phyloP scores from a whole-genome alignment of 2,329 filamentous ascomycete genomes.

The Fusarium burgessii region DNA sequence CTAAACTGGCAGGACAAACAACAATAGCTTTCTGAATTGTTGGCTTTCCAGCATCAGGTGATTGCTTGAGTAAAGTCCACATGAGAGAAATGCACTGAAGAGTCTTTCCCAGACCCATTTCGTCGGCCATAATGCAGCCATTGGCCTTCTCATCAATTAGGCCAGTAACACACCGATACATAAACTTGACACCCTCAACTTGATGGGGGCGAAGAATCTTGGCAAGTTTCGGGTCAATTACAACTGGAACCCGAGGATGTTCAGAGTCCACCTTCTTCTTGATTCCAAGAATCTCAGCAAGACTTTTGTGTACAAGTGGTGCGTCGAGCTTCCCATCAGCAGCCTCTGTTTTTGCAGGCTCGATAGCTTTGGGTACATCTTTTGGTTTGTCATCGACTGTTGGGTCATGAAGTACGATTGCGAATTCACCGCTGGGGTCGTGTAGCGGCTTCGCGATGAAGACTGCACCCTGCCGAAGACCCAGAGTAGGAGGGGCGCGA shows the following conservation, averaged over 20 bases:
- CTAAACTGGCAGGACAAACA: constrained; percentile 94
- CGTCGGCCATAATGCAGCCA: constrained; percentile 99
- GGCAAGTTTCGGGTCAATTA: constrained; percentile 89
- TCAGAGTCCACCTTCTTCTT: constrained; percentile 88
- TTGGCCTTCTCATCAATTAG: constrained; percentile 93
- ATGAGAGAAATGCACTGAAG: constrained; percentile 96
- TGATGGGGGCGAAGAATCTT: constrained; percentile 97
- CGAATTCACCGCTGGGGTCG: constrained; percentile 94
- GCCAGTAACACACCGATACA: constrained; percentile 95
- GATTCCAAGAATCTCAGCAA: constrained; percentile 93
- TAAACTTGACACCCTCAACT: constrained; percentile 96
- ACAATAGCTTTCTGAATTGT: constrained; percentile 98
- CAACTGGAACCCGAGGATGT: constrained; percentile 91
- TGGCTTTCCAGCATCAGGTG: constrained; percentile 90
- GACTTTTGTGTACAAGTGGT: constrained; percentile 90
- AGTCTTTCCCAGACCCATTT: constrained; percentile 98
- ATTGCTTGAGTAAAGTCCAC: constrained; percentile 97
- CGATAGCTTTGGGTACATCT: constrained; percentile 50
- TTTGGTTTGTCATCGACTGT: constrained; percentile 88
- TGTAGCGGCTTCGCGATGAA: constrained; percentile 92
- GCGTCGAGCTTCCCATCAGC: constrained; percentile 70
- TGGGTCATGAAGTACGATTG: constrained; percentile 95
- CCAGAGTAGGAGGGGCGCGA: constrained; percentile 86
- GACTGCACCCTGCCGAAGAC: constrained; percentile 83
- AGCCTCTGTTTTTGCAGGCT: constrained; percentile 46